Evolutionary conservation across 129 eudicot species (phyloP), one percentile per base, ranked within the genome.

Genomic region (Pseudognaphalium luteoalbum): DNA sequence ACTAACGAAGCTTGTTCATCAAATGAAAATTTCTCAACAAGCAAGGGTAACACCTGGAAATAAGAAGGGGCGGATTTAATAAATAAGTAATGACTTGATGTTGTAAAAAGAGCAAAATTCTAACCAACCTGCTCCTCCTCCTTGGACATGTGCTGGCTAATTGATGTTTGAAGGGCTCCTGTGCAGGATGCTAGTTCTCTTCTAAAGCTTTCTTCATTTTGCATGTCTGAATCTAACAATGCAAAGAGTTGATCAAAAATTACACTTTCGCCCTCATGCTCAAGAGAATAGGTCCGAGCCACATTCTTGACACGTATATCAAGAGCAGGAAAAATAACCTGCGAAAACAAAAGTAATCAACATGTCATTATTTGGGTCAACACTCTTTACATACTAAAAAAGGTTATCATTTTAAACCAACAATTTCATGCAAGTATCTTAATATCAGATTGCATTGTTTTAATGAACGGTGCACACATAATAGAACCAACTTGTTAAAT

Each of bases 251-350:
- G 97, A 89, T 91, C 96, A 74, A 94, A 94, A 68, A 94, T 90
- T 77, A 87, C 93, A 84, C 98, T 86, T 85, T 94, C 98, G 29
- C 98, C 97, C 84, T 94, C 98, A 74, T 94, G 98, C 88, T 94
- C 98, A 21, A 94, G 96, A 63, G 98, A 91, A 78, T 94, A 94
- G 64, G 98, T 94, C 32, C 98, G 85, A 30, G 98, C 98, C 70
- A 94, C 98, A 67, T 94, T 94, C 89, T 94, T 94, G 76, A 94
- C 98, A 70, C 98, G 96, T 59, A 87, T 94, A 81, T 94, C 98
- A 74, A 94, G 96, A 67, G 98, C 97, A 71, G 98, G 98, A 81
- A 94, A 94, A 21, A 94, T 89, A 75, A 94, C 98, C 98, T 94
- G 90, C 66, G 83, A 76, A 65, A 57, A 41, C 74, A 71, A 63